Conservation (phyloP, 2,329 filamentous ascomycete species). For the Colletotrichum phormii region DNA sequence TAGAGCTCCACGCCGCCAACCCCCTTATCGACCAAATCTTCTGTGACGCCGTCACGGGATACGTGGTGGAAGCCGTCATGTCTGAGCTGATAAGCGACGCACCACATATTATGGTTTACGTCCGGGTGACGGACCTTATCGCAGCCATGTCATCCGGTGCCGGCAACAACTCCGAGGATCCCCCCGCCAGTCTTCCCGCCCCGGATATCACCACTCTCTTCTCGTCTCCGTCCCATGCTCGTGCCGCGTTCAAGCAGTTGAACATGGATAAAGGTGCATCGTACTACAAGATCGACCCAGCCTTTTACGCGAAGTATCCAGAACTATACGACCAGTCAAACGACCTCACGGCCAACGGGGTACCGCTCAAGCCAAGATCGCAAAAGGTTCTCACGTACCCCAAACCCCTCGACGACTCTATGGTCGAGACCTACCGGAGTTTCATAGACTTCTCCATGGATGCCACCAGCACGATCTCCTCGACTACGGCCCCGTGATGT, state of each 20-base stretch:
- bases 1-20: constrained; percentile 46
- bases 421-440: constrained; percentile 46
- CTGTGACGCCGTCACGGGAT: constrained; percentile 47
- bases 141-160: constrained; percentile 32
- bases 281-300: constrained; percentile 48
- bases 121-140: constrained; percentile 46
- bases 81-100: constrained; percentile 43
- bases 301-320: constrained; percentile 46
- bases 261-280: constrained; percentile 48
- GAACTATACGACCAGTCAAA: constrained; percentile 43
- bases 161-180: not conserved
- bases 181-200: constrained; percentile 38
- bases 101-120: constrained; percentile 42
- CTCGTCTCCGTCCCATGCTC: constrained; percentile 40
- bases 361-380: constrained; percentile 40
- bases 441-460: constrained; percentile 48
- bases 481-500: constrained; percentile 4
- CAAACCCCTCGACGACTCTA: constrained; percentile 41
- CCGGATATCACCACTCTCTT: constrained; percentile 42
- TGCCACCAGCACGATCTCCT: constrained; percentile 40
- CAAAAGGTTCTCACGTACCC: constrained; percentile 46
- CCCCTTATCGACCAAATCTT: constrained; percentile 47
- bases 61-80: constrained; percentile 46
- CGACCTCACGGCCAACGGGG: constrained; percentile 43
- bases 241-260: constrained; percentile 42